Evolutionary conservation across 805 yeast species (phyloP).

Genomic region (Naumovozyma castellii): DNA sequence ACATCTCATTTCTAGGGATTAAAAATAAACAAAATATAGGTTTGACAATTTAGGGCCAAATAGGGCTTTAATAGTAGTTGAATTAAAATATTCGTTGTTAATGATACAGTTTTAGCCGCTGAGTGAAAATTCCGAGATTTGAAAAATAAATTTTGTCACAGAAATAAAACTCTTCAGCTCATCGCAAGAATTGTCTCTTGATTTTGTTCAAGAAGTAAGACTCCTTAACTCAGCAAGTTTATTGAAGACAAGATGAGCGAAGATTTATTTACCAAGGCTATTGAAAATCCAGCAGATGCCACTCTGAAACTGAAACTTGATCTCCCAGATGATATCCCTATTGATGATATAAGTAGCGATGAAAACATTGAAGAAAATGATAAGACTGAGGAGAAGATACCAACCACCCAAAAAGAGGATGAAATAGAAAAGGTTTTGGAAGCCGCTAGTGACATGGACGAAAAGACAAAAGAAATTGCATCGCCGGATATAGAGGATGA

Average conservation of each 20-base stretch:
- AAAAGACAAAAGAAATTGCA: not conserved
- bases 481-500: too few species aligned
- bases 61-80: too few species aligned
- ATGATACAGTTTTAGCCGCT: too few species aligned
- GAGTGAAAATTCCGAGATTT: too few species aligned
- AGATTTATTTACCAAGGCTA: conserved; percentile 18
- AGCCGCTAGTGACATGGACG: not conserved
- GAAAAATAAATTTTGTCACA: too few species aligned
- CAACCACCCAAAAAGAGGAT: conserved; percentile 4
- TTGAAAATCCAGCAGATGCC: conserved; percentile 11
- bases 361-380: conserved; percentile 2
- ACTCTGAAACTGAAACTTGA: conserved; percentile 1
- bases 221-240: too few species aligned
- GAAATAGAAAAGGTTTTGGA: not conserved
- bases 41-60: not conserved
- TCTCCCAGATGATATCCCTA: conserved; percentile 15
- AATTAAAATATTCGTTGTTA: too few species aligned
- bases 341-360: conserved; percentile 11
- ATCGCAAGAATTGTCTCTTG: too few species aligned
- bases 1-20: not conserved
- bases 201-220: not conserved
- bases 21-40: not conserved
- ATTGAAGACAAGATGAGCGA: conserved; percentile 8
- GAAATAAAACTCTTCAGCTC: too few species aligned
- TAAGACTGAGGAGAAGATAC: not conserved